Evolutionary conservation across 2,329 filamentous ascomycete genomes (phyloP), one percentile per base, ranked within the genome.

Genomic region (Colletotrichum eremochloae): DNA sequence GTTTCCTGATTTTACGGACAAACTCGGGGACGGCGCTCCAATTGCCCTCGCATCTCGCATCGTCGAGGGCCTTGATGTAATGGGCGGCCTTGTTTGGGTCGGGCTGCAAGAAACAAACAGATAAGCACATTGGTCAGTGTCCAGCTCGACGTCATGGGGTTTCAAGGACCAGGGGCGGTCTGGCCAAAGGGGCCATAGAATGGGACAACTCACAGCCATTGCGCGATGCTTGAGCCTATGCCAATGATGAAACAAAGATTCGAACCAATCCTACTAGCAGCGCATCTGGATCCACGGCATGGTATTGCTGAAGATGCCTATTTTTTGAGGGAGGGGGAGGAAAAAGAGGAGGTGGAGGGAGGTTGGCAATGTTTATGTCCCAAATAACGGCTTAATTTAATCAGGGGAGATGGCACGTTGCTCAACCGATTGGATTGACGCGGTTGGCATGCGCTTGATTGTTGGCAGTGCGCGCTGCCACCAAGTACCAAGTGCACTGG

Each of bases 1-100:
- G 96, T 83, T 99, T 98, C 79, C 93, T 93, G 78, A 98, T 89
- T 84, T 99, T 99, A 81, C 96, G 91, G 78, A 96, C 92, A 75
- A 97, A 88, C 84, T 98, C 96, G 36, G 94, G 94, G 40, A 98
- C 89, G 40, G 93, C 90, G 76, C 91, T 87, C 96, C 96, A 99
- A 81, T 91, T 92, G 64, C 93, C 95, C 78, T 96, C 91, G 82
- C 94, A 97, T 79, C 96, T 93, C 75, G 94, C 95, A 76, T 92
- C 89, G 81, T 98, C 94, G 79, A 99, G 90, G 82, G 91, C 90
- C 80, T 89, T 88, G 76, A 97, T 88, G 83, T 98, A 98, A 80
- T 92, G 90, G 76, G 88, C 88, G 74, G 92, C 95, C 86, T 99
- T 99, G 75, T 89, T 87, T 83, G 72, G 62, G 61, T 74, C 72